Evolutionary conservation across 495 filamentous ascomycete species (phyloP).

Genomic region (Parathielavia hyrcaniae): DNA sequence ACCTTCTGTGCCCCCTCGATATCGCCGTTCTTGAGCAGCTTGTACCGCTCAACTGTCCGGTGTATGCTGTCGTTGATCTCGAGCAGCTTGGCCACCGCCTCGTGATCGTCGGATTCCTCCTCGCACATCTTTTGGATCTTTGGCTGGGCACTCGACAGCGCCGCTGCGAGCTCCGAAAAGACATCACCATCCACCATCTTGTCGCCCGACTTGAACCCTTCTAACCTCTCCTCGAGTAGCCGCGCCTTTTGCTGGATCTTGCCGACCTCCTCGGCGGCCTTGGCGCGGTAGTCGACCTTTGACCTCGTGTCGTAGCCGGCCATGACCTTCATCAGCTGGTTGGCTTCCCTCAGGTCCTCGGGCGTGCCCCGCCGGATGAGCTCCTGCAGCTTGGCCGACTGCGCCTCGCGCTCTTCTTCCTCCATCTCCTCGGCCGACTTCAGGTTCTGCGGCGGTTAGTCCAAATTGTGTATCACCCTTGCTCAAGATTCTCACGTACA

Average conservation of each 20-base stretch:
- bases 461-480: neutral
- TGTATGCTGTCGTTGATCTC: slow-evolving; percentile 99
- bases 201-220: slow-evolving; percentile 74
- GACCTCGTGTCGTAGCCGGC: slow-evolving; percentile 89
- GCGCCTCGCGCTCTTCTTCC: slow-evolving; percentile 87
- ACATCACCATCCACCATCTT: slow-evolving; percentile 83
- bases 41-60: slow-evolving; percentile 90
- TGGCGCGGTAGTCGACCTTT: slow-evolving; percentile 96
- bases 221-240: slow-evolving; percentile 87
- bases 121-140: slow-evolving; percentile 99
- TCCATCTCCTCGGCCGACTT: slow-evolving; percentile 99
- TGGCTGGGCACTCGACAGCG: slow-evolving; percentile 87
- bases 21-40: slow-evolving; percentile 88
- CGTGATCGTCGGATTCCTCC: slow-evolving; percentile 92
- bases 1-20: slow-evolving; percentile 79
- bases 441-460: slow-evolving; percentile 57
- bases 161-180: slow-evolving; percentile 90
- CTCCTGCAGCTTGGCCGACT: slow-evolving; percentile 95
- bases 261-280: slow-evolving; percentile 89
- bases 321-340: slow-evolving; percentile 97
- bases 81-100: slow-evolving; percentile 88
- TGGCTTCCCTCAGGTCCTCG: slow-evolving; percentile 90
- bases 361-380: slow-evolving; percentile 87
- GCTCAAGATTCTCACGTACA: slow-evolving; percentile 48
- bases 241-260: slow-evolving; percentile 92